These are phyloP conservation scores for Diaporthe nobilis DNA, from an alignment of 2,329 filamentous ascomycete species.

Conservation along the genomic window DNA sequence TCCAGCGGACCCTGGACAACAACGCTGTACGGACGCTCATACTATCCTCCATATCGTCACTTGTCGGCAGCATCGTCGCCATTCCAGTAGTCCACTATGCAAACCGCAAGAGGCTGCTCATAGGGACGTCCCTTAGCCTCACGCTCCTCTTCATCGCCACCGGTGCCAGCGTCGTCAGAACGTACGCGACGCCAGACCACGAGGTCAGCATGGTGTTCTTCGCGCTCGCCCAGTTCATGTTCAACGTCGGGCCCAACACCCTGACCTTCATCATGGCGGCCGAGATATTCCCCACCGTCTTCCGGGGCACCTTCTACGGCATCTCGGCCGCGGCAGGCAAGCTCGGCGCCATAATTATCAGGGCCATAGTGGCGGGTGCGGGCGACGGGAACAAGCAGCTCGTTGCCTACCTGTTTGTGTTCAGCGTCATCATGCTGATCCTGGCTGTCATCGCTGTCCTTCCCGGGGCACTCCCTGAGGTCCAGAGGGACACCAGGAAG, in stretches of 20 bases:
- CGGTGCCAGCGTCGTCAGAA: slow-evolving; percentile 43
- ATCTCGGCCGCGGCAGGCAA: slow-evolving; percentile 50
- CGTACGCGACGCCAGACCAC: slow-evolving; percentile 39
- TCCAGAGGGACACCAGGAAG: slow-evolving; percentile 18
- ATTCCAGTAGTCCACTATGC: slow-evolving; percentile 42
- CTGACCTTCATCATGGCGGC: slow-evolving; percentile 50
- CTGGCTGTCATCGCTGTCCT: slow-evolving; percentile 14
- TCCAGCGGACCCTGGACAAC: slow-evolving; percentile 39
- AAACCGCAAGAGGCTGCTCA: slow-evolving; percentile 40
- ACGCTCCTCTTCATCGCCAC: slow-evolving; percentile 43
- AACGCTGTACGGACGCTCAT: slow-evolving; percentile 28
- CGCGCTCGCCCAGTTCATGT: slow-evolving; percentile 47
- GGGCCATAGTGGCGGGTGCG: slow-evolving; percentile 29
- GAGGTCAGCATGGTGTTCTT: slow-evolving; percentile 43
- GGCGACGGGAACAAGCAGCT: slow-evolving; percentile 1
- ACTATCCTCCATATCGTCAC: slow-evolving; percentile 41
- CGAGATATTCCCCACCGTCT: slow-evolving; percentile 51
- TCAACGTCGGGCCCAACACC: slow-evolving; percentile 50
- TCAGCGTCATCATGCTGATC: slow-evolving; percentile 26
- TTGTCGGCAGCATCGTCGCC: slow-evolving; percentile 42
- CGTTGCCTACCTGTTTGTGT: slow-evolving; percentile 4
- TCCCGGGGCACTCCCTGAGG: slow-evolving; percentile 31
- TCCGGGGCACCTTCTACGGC: slow-evolving; percentile 51
- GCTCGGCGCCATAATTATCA: slow-evolving; percentile 48
- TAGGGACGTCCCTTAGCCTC: slow-evolving; percentile 35